These are phyloP conservation scores for Malassezia japonica DNA, from an alignment of 1,284 basidiomycete genomes.

Conservation along the genomic window DNA sequence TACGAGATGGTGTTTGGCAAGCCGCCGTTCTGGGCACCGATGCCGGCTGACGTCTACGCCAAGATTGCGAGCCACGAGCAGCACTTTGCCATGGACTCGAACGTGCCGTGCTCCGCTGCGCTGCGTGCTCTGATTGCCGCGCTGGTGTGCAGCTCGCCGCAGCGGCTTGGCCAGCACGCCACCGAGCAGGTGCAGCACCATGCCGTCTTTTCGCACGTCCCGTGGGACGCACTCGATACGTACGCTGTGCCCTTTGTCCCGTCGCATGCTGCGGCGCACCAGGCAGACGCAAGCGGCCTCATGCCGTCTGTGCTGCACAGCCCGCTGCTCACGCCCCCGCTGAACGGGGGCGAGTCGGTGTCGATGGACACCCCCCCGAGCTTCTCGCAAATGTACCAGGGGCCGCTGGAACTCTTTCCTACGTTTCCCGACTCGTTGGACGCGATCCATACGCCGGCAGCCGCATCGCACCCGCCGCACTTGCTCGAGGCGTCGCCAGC, in stretches of 20 bases:
- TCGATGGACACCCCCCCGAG: slow-evolving; percentile 30
- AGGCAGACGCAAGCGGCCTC: slow-evolving; percentile 2
- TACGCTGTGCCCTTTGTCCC: slow-evolving; percentile 33
- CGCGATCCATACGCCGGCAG: not conserved
- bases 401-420: slow-evolving; percentile 37
- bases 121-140: slow-evolving; percentile 23
- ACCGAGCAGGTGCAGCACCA: slow-evolving; percentile 30
- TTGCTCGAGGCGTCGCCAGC: not conserved
- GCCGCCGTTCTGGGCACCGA: slow-evolving; percentile 40
- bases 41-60: slow-evolving; percentile 37
- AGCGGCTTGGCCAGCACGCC: slow-evolving; percentile 26
- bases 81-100: slow-evolving; percentile 20
- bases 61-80: slow-evolving; percentile 35
- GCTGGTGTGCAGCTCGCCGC: slow-evolving; percentile 20
- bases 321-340: not conserved
- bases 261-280: not conserved
- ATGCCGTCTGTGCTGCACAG: slow-evolving; percentile 17
- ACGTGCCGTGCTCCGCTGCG: slow-evolving; percentile 18
- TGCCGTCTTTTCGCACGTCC: slow-evolving; percentile 24
- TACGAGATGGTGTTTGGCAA: slow-evolving; percentile 44
- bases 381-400: slow-evolving; percentile 36
- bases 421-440: slow-evolving; percentile 30
- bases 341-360: slow-evolving; percentile 6
- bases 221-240: slow-evolving; percentile 32
- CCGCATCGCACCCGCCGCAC: not conserved